Conservation (phyloP, 1,284 basidiomycete genomes). For the Stereum hirsutum region DNA sequence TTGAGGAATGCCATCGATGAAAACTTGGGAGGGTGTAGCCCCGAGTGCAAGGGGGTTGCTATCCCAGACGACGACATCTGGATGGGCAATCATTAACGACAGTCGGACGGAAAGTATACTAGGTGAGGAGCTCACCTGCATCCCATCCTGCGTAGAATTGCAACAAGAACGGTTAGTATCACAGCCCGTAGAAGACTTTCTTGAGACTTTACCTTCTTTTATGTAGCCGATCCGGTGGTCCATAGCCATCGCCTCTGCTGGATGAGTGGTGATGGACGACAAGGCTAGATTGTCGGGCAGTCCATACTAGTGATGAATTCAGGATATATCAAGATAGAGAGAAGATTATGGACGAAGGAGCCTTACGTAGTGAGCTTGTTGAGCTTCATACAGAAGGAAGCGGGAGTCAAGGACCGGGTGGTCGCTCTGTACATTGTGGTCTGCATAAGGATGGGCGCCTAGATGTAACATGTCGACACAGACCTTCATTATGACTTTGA, state of each 20-base stretch:
- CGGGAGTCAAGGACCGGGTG: constrained; percentile 73
- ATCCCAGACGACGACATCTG: constrained; percentile 84
- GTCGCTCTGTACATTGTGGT: constrained; percentile 43
- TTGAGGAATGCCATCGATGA: constrained; percentile 62
- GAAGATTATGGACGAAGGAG: too few relatives aligned
- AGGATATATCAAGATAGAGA: too few relatives aligned
- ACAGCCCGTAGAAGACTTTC: background rate
- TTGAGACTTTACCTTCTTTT: constrained; percentile 16
- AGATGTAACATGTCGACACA: constrained; percentile 1
- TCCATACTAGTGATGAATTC: too few relatives aligned
- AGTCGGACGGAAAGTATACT: background rate
- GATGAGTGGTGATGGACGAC: constrained; percentile 68
- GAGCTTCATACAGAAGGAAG: constrained; percentile 77
- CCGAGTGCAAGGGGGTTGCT: constrained; percentile 74
- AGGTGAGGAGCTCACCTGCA: constrained; percentile 23
- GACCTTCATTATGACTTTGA: constrained; percentile 77
- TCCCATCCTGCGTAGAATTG: constrained; percentile 28
- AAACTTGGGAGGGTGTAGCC: constrained; percentile 62
- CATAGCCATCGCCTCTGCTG: constrained; percentile 70
- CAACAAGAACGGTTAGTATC: background rate
- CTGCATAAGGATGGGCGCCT: background rate
- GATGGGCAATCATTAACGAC: background rate
- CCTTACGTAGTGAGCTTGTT: constrained; percentile 83
- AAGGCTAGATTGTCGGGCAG: constrained; percentile 52
- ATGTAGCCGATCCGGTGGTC: constrained; percentile 79